Evolutionary conservation across 179 eudicot species (phyloP), one percentile per base, ranked within the genome.

Genomic region (Beta corolliflora): DNA sequence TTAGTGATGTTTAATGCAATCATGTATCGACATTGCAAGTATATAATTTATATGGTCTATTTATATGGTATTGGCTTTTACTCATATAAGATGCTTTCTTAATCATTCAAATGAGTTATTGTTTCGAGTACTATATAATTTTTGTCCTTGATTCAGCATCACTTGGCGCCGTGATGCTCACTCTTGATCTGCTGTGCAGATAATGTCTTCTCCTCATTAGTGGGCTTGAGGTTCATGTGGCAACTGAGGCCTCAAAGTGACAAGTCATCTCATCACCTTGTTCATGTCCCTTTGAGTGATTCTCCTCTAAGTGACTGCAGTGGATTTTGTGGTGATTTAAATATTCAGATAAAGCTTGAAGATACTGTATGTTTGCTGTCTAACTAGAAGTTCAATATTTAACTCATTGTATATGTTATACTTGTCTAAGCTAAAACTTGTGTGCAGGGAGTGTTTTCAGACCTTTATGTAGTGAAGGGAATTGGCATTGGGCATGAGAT

Each of bases 301-400:
- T 93, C 98, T 88, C 98, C 98, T 48, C 83, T 93, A 81, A 86
- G 98, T 79, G 98, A 95, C 79, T 90, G 95, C 84, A 89, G 98
- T 80, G 98, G 97, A 61, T 88, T 92, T 60, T 94, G 98, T 71
- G 98, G 98, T 85, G 95, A 91, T 84, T 85, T 95, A 21, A 91
- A 93, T 82, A 90, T 93, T 77, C 98, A 95, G 84, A 90, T 83
- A 78, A 89, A 79, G 78, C 95, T 95, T 75, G 98, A 95, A 89
- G 91, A 95, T 60, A 86, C 83, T 89, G 95, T 92, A 92, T 73
- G 93, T 87, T 50, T 85, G 29, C 75, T 58, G 41, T 80, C 36
- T 65, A 75, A 67, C 9, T 71, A 74, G 53, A 73, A 55, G 41
- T 72, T 82, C 36, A 77, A 9, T 23, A 16, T 29, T 31, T 68